These are phyloP conservation scores for Dictyostelium gargantuum DNA, from an alignment of 208 protist species.

Conservation along the genomic window DNA sequence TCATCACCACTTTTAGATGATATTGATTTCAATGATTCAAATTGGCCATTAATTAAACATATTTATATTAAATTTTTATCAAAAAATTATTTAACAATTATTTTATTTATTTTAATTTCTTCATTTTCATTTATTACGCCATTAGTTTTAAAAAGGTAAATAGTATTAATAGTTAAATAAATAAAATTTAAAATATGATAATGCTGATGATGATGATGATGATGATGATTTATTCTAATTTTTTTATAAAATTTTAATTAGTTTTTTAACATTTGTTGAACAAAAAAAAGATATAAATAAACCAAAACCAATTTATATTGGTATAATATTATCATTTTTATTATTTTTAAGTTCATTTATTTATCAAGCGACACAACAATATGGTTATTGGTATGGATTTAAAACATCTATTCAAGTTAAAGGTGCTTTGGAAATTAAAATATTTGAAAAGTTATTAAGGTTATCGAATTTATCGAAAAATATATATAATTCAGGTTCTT, in stretches of 20 bases:
- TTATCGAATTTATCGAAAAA: conserved; percentile 7
- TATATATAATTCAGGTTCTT: background rate
- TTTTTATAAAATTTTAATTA: background rate
- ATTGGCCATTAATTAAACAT: background rate
- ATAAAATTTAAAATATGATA: too few species aligned
- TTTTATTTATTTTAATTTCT: background rate
- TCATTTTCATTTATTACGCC: background rate
- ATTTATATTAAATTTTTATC: background rate
- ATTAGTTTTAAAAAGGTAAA: background rate
- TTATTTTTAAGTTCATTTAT: background rate
- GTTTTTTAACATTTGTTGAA: conserved; percentile 20
- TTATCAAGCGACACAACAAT: background rate
- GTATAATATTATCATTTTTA: background rate
- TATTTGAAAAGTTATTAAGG: conserved; percentile 46
- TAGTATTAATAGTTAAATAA: background rate
- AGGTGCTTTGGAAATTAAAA: background rate
- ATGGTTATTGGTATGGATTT: conserved; percentile 14
- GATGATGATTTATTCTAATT: background rate
- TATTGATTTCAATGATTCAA: background rate
- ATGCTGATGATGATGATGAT: too few species aligned
- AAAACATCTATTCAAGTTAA: background rate
- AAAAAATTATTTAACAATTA: background rate
- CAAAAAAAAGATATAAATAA: background rate
- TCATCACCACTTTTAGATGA: background rate
- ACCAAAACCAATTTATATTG: background rate